phyloP scores from a whole-genome alignment of 2,329 filamentous ascomycete genomes.

The Aureobasidium sp. region DNA sequence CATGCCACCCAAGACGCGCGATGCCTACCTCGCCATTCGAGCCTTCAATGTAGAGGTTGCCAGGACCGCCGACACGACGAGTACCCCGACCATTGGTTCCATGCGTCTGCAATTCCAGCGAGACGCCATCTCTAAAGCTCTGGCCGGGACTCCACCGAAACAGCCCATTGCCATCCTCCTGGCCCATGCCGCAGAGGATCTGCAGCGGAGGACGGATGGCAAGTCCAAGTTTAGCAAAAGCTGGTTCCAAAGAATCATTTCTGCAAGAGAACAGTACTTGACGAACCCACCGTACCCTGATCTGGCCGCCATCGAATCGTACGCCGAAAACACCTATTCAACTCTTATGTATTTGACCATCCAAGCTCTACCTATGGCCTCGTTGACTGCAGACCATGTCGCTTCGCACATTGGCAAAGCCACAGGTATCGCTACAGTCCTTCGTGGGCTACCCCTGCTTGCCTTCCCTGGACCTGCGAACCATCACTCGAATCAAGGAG shows the following conservation, averaged over 20 bases:
- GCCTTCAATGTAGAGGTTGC: conserved; percentile 91
- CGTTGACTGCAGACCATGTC: conserved; percentile 81
- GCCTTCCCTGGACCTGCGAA: conserved; percentile 64
- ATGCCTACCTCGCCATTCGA: conserved; percentile 84
- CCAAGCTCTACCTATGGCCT: conserved; percentile 69
- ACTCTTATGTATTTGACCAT: conserved; percentile 85
- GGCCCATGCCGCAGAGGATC: conserved; percentile 59
- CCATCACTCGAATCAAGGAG: conserved; percentile 45
- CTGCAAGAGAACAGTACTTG: conserved; percentile 73
- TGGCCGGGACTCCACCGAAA: conserved; percentile 71
- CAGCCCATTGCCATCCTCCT: conserved; percentile 87
- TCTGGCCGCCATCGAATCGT: conserved; percentile 69
- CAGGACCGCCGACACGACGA: conserved; percentile 81
- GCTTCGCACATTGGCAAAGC: conserved; percentile 95
- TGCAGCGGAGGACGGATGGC: conserved; percentile 42
- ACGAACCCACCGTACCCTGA: conserved; percentile 74
- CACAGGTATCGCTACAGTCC: conserved; percentile 73
- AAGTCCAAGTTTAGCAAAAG: conserved; percentile 46
- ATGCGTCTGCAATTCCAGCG: conserved; percentile 96
- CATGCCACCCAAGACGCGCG: conserved; percentile 64
- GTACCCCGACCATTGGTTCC: conserved; percentile 75
- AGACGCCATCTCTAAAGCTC: conserved; percentile 71
- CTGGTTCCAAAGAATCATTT: conserved; percentile 64
- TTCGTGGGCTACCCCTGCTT: conserved; percentile 84
- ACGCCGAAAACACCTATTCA: conserved; percentile 91